Percentiles rank a stretch among this genome's conserved stretches.
phyloP scores from a whole-genome alignment of 2,329 filamentous ascomycete genomes.

The Diaporthe helianthi region DNA sequence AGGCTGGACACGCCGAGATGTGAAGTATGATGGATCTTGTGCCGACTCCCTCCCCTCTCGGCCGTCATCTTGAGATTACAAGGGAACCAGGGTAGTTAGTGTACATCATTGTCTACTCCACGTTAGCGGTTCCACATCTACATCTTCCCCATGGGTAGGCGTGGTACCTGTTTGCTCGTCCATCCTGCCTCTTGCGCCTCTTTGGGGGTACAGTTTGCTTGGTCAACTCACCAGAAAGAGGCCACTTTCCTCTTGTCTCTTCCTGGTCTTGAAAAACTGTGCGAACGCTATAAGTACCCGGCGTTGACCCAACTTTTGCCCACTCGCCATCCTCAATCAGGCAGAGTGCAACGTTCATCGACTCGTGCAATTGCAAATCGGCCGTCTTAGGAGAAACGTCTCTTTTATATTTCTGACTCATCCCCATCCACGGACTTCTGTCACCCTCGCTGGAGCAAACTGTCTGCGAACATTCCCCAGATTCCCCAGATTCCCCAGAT shows the following conservation, averaged over 20 bases:
- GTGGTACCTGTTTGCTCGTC: conserved; percentile 6
- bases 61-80: neutral
- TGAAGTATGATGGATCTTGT: conserved; percentile 13
- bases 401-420: conserved; percentile 8
- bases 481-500: conserved; percentile 13
- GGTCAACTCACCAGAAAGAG: conserved; percentile 16
- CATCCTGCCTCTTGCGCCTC: conserved; percentile 8
- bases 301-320: conserved; percentile 22
- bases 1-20: conserved; percentile 15
- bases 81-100: conserved; percentile 2
- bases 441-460: conserved; percentile 7
- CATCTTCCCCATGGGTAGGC: conserved; percentile 24
- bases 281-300: conserved; percentile 31
- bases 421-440: conserved; percentile 25
- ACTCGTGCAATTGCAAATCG: neutral
- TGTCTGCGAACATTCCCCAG: conserved; percentile 13
- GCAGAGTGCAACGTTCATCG: neutral
- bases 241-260: conserved; percentile 10
- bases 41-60: neutral
- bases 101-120: conserved; percentile 17
- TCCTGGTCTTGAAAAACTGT: neutral
- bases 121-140: conserved; percentile 30
- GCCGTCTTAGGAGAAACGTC: neutral
- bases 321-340: neutral
- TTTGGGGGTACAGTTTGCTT: conserved; percentile 10